Percentiles rank a stretch among this genome's conserved stretches.
Conservation (phyloP, 345 rosid species). For the Populus davidiana region DNA sequence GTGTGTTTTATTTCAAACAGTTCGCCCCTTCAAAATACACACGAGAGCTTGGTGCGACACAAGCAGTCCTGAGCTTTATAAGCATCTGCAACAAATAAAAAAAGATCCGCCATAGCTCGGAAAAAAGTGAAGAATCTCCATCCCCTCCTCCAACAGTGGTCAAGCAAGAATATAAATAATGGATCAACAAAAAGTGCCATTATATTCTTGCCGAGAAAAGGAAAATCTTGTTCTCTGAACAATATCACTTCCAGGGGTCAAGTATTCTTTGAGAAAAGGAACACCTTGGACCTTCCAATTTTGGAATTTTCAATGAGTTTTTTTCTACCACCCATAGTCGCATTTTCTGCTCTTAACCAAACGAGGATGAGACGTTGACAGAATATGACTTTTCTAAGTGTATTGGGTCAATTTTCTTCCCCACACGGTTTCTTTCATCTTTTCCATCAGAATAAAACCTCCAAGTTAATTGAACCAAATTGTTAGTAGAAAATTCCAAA, state of each 20-base stretch:
- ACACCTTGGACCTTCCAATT: conserved; percentile 39
- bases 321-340: conserved; percentile 40
- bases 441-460: conserved; percentile 73
- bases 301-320: conserved; percentile 43
- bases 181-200: conserved; percentile 85
- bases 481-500: background rate
- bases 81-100: conserved; percentile 74
- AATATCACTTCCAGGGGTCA: no score
- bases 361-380: conserved; percentile 42
- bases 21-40: conserved; percentile 72
- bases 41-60: conserved; percentile 73
- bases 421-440: conserved; percentile 41
- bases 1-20: no score
- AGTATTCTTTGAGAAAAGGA: conserved; percentile 21
- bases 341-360: conserved; percentile 46
- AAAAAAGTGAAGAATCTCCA: conserved; percentile 41
- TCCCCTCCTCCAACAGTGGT: conserved; percentile 49
- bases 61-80: conserved; percentile 87
- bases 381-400: conserved; percentile 47
- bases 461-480: conserved; percentile 17
- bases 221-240: conserved; percentile 66
- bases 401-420: conserved; percentile 37
- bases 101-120: conserved; percentile 76
- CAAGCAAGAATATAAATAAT: conserved; percentile 58
- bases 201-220: conserved; percentile 32